phyloP scores from a whole-genome alignment of 306 rosid genomes.

The Oemleria cerasiformis region DNA sequence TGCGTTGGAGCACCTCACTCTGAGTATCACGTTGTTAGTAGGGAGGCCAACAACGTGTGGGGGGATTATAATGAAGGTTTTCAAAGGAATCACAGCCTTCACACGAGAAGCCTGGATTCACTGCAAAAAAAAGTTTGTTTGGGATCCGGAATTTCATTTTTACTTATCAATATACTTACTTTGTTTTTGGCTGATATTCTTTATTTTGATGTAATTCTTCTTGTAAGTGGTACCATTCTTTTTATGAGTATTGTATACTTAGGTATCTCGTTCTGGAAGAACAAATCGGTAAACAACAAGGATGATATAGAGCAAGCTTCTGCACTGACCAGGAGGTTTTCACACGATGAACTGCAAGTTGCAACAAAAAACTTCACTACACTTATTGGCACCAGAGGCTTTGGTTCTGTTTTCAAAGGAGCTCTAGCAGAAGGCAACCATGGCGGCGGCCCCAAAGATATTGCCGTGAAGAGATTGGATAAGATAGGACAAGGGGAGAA shows the following conservation, averaged over 20 bases:
- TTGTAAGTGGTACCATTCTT: background rate
- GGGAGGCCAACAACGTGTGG: too few species aligned
- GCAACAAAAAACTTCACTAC: constrained; percentile 13
- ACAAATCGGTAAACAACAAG: background rate
- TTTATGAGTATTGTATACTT: background rate
- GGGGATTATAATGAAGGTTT: too few species aligned
- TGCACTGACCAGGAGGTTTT: constrained; percentile 11
- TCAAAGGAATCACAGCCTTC: too few species aligned
- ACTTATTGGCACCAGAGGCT: constrained; percentile 8
- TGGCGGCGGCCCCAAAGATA: too few species aligned
- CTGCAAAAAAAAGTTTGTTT: too few species aligned
- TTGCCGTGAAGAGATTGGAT: constrained; percentile 22
- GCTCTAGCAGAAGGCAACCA: constrained; percentile 7
- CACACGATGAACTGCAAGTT: background rate
- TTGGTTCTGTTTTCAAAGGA: constrained; percentile 21
- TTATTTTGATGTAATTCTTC: too few species aligned
- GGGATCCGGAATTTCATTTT: too few species aligned
- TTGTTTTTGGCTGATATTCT: too few species aligned
- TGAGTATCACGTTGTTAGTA: too few species aligned
- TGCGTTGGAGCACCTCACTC: too few species aligned
- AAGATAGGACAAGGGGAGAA: constrained; percentile 2
- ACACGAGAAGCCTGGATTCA: too few species aligned
- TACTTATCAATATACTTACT: too few species aligned
- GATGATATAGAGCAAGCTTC: constrained; percentile 12
- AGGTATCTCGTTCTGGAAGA: background rate